Evolutionary conservation across 768 basidiomycete species (phyloP).

Genomic region (Leccinum barrowsii): DNA sequence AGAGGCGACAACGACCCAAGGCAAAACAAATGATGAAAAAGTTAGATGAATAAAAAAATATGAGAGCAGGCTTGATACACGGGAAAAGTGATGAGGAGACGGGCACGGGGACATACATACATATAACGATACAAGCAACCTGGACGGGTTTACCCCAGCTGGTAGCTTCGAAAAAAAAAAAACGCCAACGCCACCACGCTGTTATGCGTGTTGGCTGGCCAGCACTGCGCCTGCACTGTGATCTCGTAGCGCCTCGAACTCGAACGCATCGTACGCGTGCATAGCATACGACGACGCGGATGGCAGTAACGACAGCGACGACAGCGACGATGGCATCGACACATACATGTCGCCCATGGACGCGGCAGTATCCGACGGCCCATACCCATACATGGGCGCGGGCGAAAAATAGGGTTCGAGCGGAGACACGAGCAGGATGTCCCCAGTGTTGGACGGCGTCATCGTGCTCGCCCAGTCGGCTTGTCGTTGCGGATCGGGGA

Average conservation of each 20-base stretch:
- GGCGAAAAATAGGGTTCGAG: slow-evolving; percentile 15
- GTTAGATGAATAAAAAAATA: slow-evolving; percentile 16
- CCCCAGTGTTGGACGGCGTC: neutral
- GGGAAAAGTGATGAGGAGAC: neutral
- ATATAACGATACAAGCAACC: slow-evolving; percentile 30
- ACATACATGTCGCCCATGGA: slow-evolving; percentile 15
- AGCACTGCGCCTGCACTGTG: slow-evolving; percentile 18
- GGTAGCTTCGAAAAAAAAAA: neutral
- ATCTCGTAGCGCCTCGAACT: slow-evolving; percentile 32
- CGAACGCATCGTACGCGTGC: slow-evolving; percentile 30
- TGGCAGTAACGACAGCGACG: neutral
- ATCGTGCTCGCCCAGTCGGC: slow-evolving; percentile 12
- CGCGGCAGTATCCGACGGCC: slow-evolving; percentile 17
- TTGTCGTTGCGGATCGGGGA: slow-evolving; percentile 4
- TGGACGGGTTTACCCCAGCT: slow-evolving; percentile 3
- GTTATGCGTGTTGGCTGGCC: slow-evolving; percentile 21
- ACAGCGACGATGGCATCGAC: neutral
- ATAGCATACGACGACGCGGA: slow-evolving; percentile 12
- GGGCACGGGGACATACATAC: neutral
- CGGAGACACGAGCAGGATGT: slow-evolving; percentile 15
- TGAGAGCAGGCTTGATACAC: slow-evolving; percentile 1
- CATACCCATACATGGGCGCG: slow-evolving; percentile 15
- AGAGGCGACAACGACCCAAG: slow-evolving; percentile 4
- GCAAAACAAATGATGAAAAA: neutral
- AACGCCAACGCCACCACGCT: neutral